phyloP scores from a whole-genome alignment of 2,329 filamentous ascomycete genomes.

The Gremmenia infestans region DNA sequence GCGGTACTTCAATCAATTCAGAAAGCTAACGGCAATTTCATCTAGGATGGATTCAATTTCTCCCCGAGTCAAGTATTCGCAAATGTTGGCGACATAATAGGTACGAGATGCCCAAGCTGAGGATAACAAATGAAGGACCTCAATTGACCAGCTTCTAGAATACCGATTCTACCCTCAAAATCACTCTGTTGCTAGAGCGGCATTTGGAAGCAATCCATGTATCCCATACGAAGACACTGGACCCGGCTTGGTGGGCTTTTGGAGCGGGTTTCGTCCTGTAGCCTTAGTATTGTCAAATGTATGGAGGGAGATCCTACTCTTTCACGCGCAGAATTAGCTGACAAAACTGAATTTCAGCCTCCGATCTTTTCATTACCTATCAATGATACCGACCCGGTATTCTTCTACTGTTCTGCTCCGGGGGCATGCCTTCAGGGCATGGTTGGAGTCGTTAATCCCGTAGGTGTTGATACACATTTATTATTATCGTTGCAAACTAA shows the following conservation, averaged over 20 bases:
- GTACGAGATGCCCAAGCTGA: constrained; percentile 27
- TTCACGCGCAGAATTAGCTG: neutral
- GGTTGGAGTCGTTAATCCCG: constrained; percentile 72
- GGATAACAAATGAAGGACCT: neutral
- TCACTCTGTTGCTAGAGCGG: constrained; percentile 59
- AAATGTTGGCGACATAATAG: constrained; percentile 44
- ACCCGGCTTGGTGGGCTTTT: constrained; percentile 47
- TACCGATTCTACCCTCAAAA: constrained; percentile 59
- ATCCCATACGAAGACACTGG: constrained; percentile 54
- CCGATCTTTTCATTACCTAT: constrained; percentile 42
- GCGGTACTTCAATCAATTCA: neutral
- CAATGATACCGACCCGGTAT: constrained; percentile 59
- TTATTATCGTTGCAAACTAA: neutral
- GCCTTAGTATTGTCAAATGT: constrained; percentile 39
- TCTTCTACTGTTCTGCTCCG: constrained; percentile 65
- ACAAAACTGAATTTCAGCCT: constrained; percentile 16
- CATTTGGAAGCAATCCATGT: constrained; percentile 51
- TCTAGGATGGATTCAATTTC: constrained; percentile 30
- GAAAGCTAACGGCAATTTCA: constrained; percentile 4
- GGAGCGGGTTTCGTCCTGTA: constrained; percentile 44
- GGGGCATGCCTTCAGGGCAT: constrained; percentile 65
- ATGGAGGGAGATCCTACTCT: constrained; percentile 15
- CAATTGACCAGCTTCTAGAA: constrained; percentile 20
- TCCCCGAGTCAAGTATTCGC: constrained; percentile 34
- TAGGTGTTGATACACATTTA: constrained; percentile 30